Percentiles rank a stretch among this genome's conserved stretches.
phyloP scores from a whole-genome alignment of 1,139 yeast species.

The Geotrichum fermentans region DNA sequence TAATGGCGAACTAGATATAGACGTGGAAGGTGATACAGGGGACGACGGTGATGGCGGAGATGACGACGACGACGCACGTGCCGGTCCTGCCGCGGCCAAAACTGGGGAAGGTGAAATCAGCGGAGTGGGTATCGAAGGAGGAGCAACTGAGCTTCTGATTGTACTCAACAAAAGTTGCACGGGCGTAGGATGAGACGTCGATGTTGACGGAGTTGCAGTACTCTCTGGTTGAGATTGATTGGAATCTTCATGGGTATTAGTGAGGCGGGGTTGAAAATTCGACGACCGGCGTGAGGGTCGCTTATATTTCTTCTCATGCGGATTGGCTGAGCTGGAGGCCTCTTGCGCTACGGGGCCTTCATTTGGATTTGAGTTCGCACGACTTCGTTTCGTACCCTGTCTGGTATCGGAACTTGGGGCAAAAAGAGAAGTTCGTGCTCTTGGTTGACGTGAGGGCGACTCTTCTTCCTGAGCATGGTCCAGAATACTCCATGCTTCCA shows the following conservation, averaged over 20 bases:
- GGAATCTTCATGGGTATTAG: constrained; percentile 1
- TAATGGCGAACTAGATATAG: constrained; percentile 8
- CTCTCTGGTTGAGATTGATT: constrained; percentile 2
- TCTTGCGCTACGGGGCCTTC: constrained; percentile 8
- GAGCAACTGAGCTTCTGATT: constrained; percentile 23
- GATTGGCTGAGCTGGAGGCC: neutral
- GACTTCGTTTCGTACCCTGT: neutral
- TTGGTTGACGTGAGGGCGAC: neutral
- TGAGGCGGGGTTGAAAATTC: neutral
- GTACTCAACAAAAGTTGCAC: constrained; percentile 27
- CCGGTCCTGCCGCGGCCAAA: neutral
- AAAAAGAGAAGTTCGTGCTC: neutral
- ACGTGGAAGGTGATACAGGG: constrained; percentile 11
- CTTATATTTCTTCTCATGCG: constrained; percentile 6
- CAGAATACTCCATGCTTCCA: constrained; percentile 35
- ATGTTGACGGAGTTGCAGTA: neutral
- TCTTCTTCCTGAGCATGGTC: constrained; percentile 26
- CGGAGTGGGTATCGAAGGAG: constrained; percentile 21
- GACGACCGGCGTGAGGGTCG: constrained; percentile 8
- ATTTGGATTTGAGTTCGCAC: constrained; percentile 13
- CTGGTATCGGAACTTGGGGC: neutral
- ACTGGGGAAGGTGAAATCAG: constrained; percentile 17
- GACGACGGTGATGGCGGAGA: constrained; percentile 1
- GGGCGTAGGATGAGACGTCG: constrained; percentile 21
- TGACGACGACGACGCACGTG: neutral